Evolutionary conservation across 768 basidiomycete species (phyloP).

Genomic region (Podaxis sp.): DNA sequence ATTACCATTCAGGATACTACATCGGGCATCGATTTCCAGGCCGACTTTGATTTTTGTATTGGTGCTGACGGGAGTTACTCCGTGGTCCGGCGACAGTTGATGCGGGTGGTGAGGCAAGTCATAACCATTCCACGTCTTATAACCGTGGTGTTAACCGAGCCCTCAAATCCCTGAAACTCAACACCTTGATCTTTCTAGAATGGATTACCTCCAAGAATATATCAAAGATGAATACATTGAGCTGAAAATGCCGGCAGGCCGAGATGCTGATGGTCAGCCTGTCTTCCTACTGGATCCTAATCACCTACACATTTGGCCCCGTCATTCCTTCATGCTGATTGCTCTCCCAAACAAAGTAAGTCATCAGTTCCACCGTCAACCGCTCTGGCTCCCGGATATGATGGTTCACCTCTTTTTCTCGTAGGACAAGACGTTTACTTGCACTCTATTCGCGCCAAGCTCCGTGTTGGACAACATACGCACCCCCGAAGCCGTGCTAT

Average conservation of each 20-base stretch:
- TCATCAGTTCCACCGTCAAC: conserved; percentile 4
- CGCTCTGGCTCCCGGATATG: not conserved
- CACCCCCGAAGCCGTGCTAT: conserved; percentile 49
- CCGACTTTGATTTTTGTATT: conserved; percentile 74
- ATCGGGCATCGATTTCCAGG: conserved; percentile 37
- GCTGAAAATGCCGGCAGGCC: conserved; percentile 87
- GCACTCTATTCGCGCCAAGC: conserved; percentile 91
- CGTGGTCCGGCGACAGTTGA: conserved; percentile 87
- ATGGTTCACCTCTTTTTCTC: conserved; percentile 21
- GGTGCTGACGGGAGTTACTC: conserved; percentile 96
- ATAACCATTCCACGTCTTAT: not conserved
- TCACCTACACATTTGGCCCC: conserved; percentile 99
- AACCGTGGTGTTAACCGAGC: not conserved
- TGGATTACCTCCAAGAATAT: conserved; percentile 94
- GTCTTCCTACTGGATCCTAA: conserved; percentile 86
- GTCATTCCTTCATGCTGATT: conserved; percentile 99
- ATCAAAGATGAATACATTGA: conserved; percentile 96
- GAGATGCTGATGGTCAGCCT: conserved; percentile 52
- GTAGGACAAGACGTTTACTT: conserved; percentile 96
- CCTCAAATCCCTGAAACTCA: conserved; percentile 25
- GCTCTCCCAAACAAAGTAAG: conserved; percentile 94
- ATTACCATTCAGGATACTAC: conserved; percentile 48
- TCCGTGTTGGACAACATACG: conserved; percentile 65
- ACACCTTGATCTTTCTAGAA: conserved; percentile 46
- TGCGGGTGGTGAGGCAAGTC: conserved; percentile 84